Evolutionary conservation across 2,329 filamentous ascomycete genomes (phyloP).

Genomic region (Fusarium irregulare): DNA sequence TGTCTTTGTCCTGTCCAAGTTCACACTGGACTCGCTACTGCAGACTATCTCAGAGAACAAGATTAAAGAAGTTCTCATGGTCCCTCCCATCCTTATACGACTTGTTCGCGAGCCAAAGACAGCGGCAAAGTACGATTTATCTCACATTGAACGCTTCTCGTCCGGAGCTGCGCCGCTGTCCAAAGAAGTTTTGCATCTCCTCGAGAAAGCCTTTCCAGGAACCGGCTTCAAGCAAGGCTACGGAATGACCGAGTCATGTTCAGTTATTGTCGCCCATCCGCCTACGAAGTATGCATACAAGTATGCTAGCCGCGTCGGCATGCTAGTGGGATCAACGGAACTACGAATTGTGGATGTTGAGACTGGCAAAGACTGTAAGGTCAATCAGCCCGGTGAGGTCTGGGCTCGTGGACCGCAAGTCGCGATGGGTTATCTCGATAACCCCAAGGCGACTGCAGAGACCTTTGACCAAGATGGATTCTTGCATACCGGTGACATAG

Average conservation of each 20-base stretch:
- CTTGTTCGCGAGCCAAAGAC: neutral
- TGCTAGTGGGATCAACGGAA: constrained; percentile 66
- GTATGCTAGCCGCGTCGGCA: constrained; percentile 20
- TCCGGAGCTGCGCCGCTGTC: constrained; percentile 36
- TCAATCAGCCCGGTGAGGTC: constrained; percentile 64
- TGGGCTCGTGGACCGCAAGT: constrained; percentile 4
- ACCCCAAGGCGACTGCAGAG: neutral
- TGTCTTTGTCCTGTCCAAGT: neutral
- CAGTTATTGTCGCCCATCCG: constrained; percentile 80
- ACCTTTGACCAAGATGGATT: constrained; percentile 1
- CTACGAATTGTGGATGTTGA: constrained; percentile 77
- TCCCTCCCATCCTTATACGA: constrained; percentile 1
- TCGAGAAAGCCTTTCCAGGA: constrained; percentile 28
- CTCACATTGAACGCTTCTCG: constrained; percentile 18
- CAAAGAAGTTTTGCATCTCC: constrained; percentile 8
- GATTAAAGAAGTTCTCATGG: constrained; percentile 1
- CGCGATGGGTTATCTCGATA: constrained; percentile 4
- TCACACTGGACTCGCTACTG: neutral
- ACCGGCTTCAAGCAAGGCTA: constrained; percentile 63
- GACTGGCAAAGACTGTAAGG: constrained; percentile 64
- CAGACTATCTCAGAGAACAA: neutral
- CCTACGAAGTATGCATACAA: constrained; percentile 67
- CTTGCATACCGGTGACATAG: constrained; percentile 5
- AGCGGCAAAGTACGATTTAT: constrained; percentile 20
- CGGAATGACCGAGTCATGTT: constrained; percentile 86